phyloP scores from a whole-genome alignment of 2,329 filamentous ascomycete genomes.

The Colletotrichum sp. region DNA sequence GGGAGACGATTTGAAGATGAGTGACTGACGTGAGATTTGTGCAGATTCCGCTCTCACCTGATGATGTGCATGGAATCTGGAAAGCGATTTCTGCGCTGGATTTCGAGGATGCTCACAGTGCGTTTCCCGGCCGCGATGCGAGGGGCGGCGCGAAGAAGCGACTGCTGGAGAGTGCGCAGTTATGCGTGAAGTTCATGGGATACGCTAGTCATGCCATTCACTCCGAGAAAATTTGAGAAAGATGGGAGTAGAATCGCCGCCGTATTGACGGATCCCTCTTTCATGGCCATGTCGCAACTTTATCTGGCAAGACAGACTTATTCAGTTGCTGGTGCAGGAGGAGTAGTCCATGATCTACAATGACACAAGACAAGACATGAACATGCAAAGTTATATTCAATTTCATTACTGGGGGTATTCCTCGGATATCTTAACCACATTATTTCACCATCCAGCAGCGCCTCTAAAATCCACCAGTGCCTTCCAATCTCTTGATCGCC shows the following conservation, averaged over 20 bases:
- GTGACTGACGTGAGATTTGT: neutral
- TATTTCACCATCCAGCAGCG: neutral
- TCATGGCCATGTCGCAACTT: rapidly evolving
- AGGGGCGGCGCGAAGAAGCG: conserved; percentile 16
- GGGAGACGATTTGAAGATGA: too few relatives aligned
- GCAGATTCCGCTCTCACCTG: conserved; percentile 12
- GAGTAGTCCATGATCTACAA: neutral
- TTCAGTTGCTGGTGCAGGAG: neutral
- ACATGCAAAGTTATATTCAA: neutral
- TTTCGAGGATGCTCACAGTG: conserved; percentile 17
- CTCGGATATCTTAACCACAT: neutral
- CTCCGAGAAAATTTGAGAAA: neutral
- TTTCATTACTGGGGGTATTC: neutral
- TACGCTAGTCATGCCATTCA: conserved; percentile 7
- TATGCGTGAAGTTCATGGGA: conserved; percentile 19
- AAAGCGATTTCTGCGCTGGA: conserved; percentile 8
- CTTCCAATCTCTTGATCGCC: conserved; percentile 61
- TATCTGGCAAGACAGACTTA: rapidly evolving
- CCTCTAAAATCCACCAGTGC: conserved; percentile 24
- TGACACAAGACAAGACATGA: neutral
- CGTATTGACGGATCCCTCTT: rapidly evolving
- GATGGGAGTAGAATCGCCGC: rapidly evolving
- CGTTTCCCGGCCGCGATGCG: conserved; percentile 6
- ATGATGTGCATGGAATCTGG: conserved; percentile 12
- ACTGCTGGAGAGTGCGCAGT: conserved; percentile 17